These are phyloP conservation scores for Camellia lanceoleosa DNA, from an alignment of 148 eudicot species.

Conservation along the genomic window DNA sequence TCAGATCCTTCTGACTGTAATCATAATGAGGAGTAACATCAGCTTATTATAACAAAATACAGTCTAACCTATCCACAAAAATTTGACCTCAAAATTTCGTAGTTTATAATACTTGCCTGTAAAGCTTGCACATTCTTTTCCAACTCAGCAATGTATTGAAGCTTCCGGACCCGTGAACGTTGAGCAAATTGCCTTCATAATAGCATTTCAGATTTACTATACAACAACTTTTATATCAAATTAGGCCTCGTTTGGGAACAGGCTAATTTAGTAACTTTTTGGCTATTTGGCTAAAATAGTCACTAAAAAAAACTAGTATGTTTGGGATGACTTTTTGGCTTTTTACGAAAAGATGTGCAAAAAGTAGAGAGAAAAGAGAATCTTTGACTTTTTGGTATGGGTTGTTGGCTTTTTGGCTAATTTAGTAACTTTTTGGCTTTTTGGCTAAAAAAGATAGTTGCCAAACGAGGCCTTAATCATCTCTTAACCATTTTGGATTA, in stretches of 20 bases:
- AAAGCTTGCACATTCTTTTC: constrained; percentile 87
- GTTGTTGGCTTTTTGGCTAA: no score
- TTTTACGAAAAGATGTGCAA: no score
- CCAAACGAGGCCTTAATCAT: no score
- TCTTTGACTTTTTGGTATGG: no score
- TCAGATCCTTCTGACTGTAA: constrained; percentile 93
- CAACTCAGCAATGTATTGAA: constrained; percentile 95
- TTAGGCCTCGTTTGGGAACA: background rate
- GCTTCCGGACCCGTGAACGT: constrained; percentile 92
- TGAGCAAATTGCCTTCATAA: constrained; percentile 92
- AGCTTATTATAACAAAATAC: background rate
- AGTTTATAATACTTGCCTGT: constrained; percentile 48
- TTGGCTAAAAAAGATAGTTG: no score
- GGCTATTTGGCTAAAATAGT: no score
- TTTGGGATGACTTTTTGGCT: no score
- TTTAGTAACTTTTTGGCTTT: no score
- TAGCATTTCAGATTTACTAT: constrained; percentile 9
- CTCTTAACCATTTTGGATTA: background rate
- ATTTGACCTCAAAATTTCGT: no score
- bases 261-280: no score
- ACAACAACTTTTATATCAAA: background rate
- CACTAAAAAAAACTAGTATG: no score
- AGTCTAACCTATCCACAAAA: background rate
- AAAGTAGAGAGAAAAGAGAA: no score
- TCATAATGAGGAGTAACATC: constrained; percentile 1